These are phyloP conservation scores for Pueraria montana DNA, from an alignment of 306 rosid species.

Conservation along the genomic window DNA sequence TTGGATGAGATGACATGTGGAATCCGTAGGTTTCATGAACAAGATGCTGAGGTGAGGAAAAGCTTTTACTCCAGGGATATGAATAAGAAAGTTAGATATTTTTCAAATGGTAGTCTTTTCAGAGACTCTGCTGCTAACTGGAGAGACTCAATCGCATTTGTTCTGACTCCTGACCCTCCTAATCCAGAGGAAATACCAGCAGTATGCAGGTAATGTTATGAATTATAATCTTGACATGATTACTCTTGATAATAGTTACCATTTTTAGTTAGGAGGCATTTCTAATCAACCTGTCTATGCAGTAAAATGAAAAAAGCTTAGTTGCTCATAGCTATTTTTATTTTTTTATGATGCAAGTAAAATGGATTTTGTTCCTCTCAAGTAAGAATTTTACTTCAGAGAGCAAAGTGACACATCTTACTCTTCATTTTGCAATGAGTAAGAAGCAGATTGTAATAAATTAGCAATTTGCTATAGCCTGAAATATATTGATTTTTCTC, in stretches of 20 bases:
- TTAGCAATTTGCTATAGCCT: too few relatives aligned
- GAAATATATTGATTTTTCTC: too few relatives aligned
- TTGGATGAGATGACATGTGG: slow-evolving; percentile 56
- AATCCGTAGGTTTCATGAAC: slow-evolving; percentile 58
- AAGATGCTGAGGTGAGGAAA: slow-evolving; percentile 46
- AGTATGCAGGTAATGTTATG: slow-evolving; percentile 37
- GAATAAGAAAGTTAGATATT: slow-evolving; percentile 25
- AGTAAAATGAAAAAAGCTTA: too few relatives aligned
- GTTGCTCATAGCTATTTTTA: too few relatives aligned
- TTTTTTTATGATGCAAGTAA: too few relatives aligned
- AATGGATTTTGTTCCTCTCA: too few relatives aligned
- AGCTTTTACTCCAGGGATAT: slow-evolving; percentile 44
- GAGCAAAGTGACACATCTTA: too few relatives aligned
- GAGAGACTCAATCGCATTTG: slow-evolving; percentile 40
- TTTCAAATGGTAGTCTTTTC: slow-evolving; percentile 27
- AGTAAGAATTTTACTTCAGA: too few relatives aligned
- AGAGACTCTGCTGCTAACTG: slow-evolving; percentile 20
- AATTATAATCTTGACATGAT: not conserved
- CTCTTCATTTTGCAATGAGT: too few relatives aligned
- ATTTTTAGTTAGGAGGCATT: too few relatives aligned
- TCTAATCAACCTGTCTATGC: not conserved
- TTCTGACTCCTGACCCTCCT: slow-evolving; percentile 13
- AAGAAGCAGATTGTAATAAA: too few relatives aligned
- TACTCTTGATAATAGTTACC: not conserved
- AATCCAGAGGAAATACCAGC: slow-evolving; percentile 37